Base-by-base conservation (phyloP, 345 rosid genomes). In the Citrus cavaleriei region DNA sequence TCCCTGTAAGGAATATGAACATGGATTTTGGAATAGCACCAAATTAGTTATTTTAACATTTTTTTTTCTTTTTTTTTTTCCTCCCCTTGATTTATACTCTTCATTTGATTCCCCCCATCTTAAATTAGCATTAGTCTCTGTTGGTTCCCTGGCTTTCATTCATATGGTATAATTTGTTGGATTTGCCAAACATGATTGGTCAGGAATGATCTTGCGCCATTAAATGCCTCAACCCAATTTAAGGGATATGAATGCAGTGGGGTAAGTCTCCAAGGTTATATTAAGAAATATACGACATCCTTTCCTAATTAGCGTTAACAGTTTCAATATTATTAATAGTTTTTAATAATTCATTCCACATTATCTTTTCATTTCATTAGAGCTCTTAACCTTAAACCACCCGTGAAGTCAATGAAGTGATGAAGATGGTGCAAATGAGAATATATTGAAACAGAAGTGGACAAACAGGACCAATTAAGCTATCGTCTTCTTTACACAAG, bases 391-490 rank as follows among this genome's bases (percentile, higher is more conserved):
- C n/a, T 13, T 32, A 55, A 55, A 18, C 68, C 7, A 72, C 13
- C 55, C 67, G 4, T 68, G 49, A 73, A 38, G 38, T 64, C 76
- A 75, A 32, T 30, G 62, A 40, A 40, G 46, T 40, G 0, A 0
- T 40, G 13, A 73, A 69, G 71, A 51, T 54, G n/a, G 70, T 28
- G 74, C 21, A 27, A 63, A 75, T 62, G 38, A 75, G 72, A 76
- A 40, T 19, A 28, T 27, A 62, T 4, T 40, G 30, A 74, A 24
- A 74, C 9, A 74, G 38, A 62, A 61, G 51, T 18, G 68, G 28
- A 74, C 30, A 34, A 51, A 14, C 75, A 64, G 25, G 32, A 75
- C 73, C 73, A 72, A 71, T 78, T 34, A 49, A 68, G 72, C 37
- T 58, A 51, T 62, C 73, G 18, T 68, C 10, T 46, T 49, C 67